Evolutionary conservation across 306 rosid species (phyloP).

Genomic region (Pueraria montana): DNA sequence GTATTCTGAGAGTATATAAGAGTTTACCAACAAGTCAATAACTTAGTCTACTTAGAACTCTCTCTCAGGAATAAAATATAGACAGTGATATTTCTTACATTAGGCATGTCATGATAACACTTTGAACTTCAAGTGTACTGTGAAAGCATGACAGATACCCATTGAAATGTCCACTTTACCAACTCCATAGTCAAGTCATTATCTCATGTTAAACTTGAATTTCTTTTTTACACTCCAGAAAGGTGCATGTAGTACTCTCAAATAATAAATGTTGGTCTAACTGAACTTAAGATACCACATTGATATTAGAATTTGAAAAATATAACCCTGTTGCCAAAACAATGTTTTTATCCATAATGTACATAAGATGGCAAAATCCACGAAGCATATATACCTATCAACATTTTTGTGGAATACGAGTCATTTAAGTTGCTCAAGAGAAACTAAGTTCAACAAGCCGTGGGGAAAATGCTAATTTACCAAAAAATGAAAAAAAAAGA

Average conservation of each 20-base stretch:
- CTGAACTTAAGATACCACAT: background rate
- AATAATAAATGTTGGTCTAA: background rate
- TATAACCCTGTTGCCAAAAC: background rate
- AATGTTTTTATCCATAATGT: conserved; percentile 24
- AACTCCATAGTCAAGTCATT: conserved; percentile 34
- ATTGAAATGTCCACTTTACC: conserved; percentile 25
- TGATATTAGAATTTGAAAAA: background rate
- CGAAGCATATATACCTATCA: background rate
- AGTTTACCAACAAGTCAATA: too few relatives aligned
- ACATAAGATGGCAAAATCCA: conserved; percentile 46
- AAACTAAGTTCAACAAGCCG: conserved; percentile 29
- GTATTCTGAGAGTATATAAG: too few relatives aligned
- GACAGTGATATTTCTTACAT: too few relatives aligned
- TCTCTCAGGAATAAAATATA: too few relatives aligned
- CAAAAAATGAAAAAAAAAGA: background rate
- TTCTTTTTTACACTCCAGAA: background rate
- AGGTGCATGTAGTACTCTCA: conserved; percentile 6
- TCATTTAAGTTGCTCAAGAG: background rate
- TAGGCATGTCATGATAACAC: background rate
- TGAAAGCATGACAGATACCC: conserved; percentile 30
- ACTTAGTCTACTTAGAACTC: too few relatives aligned
- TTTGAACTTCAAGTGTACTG: too few relatives aligned
- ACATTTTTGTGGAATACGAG: background rate
- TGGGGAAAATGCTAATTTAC: conserved; percentile 42
- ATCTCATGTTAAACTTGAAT: conserved; percentile 35